Evolutionary conservation across 1,284 basidiomycete genomes (phyloP), one percentile per base, ranked within the genome.

Genomic region (Cerrena zonata): DNA sequence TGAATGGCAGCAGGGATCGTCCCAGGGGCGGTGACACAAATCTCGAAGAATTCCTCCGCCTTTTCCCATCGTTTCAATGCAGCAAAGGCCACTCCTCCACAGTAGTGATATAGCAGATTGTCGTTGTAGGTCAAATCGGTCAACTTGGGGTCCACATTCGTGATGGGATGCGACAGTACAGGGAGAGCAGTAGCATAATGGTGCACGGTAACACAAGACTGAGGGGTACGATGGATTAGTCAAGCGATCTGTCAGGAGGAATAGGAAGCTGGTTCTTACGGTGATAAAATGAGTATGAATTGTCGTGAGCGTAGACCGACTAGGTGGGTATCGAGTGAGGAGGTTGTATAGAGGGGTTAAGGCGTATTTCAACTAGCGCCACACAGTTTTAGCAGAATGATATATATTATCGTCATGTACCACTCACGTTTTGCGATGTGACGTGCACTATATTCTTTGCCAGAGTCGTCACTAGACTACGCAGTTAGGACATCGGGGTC

Each of bases 31-130:
- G 80, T 82, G 27, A 87, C 80, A 54, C 82, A 86, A 27, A 86
- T 83, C 66, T 91, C 89, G 48, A 91, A 84, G 56, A 79, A 83
- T 49, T 88, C 84, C 50, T 82, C 79, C 0, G 89, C 86, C 13
- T 80, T 74, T 2, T 69, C 59, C 79, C 82, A 89, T 15, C 71
- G 70, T 56, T 80, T 81, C 39, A 86, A 69, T 2, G 78, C 77
- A 0, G 80, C 80, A 2, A 83, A 69, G 0, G 76, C 76, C 34
- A 86, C 71, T 1, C 86, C 86, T 2, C 83, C 87, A 1, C 79
- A 71, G 61, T 91, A 90, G 68, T 91, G 87, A 62, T 91, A 91
- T 21, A 78, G 66, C 21, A 91, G 72, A 58, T 85, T 85, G 64
- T 91, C 89, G 52, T 78, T 82, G 67, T 89, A 90, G 34, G 66